Conservation (phyloP, 148 eudicot species). For the Amaranthus palmeri region DNA sequence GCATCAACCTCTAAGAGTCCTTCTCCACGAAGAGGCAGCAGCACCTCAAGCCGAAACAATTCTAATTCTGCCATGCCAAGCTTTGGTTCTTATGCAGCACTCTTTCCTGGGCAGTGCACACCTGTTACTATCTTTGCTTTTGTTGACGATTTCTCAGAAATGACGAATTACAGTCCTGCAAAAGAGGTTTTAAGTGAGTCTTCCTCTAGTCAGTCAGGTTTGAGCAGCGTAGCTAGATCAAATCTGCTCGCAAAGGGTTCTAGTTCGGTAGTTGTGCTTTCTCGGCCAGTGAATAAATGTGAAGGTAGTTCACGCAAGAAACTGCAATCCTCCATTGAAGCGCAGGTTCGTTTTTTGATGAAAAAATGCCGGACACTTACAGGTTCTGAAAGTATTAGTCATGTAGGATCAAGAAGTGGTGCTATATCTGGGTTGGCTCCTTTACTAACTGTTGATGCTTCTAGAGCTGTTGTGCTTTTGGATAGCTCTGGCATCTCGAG, state of each 20-base stretch:
- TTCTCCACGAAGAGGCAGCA: slow-evolving; percentile 65
- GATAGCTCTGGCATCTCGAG: slow-evolving; percentile 49
- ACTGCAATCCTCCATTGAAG: slow-evolving; percentile 75
- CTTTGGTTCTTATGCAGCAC: slow-evolving; percentile 58
- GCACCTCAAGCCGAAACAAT: slow-evolving; percentile 48
- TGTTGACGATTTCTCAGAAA: slow-evolving; percentile 71
- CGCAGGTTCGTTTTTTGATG: slow-evolving; percentile 80
- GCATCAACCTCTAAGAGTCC: slow-evolving; percentile 51
- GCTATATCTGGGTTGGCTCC: slow-evolving; percentile 53
- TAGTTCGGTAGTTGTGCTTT: slow-evolving; percentile 70
- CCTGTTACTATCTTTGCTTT: slow-evolving; percentile 88
- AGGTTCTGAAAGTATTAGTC: slow-evolving; percentile 51
- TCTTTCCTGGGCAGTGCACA: slow-evolving; percentile 90
- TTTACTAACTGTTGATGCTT: slow-evolving; percentile 79
- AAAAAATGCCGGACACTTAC: slow-evolving; percentile 81
- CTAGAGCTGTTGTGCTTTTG: slow-evolving; percentile 70
- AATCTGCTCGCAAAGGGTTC: slow-evolving; percentile 48
- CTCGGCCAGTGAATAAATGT: slow-evolving; percentile 64
- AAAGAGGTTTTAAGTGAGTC: slow-evolving; percentile 46
- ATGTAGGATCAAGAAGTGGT: slow-evolving; percentile 63
- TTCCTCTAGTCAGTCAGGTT: slow-evolving; percentile 45
- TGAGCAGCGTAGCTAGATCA: slow-evolving; percentile 43
- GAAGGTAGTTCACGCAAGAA: slow-evolving; percentile 71
- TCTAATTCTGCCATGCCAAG: slow-evolving; percentile 59
- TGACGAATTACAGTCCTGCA: slow-evolving; percentile 34